Evolutionary conservation across 2,329 filamentous ascomycete species (phyloP).

Genomic region (Sarocladiaceae sp.): DNA sequence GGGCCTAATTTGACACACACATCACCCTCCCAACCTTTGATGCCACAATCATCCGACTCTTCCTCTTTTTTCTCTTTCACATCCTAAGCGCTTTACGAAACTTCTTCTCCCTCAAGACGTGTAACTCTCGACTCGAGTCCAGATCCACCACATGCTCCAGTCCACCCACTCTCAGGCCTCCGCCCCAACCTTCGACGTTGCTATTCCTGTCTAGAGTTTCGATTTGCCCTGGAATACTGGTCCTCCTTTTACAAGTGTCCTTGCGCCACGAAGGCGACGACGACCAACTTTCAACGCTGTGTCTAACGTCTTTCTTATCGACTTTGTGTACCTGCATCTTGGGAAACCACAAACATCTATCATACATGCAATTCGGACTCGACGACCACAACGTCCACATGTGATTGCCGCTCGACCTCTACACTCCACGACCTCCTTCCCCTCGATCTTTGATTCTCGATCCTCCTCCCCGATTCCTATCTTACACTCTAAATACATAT

Average conservation of each 20-base stretch:
- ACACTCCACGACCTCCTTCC: not conserved
- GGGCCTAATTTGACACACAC: not conserved
- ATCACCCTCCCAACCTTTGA: not conserved
- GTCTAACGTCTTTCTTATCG: not conserved
- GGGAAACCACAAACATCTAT: not conserved
- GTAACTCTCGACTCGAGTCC: not conserved
- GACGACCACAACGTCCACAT: not conserved
- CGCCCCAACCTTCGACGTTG: not conserved
- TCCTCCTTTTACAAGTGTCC: not conserved
- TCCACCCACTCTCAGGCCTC: not conserved
- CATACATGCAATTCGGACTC: not conserved
- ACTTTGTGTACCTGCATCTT: not conserved
- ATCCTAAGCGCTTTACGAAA: not conserved
- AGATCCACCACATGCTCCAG: not conserved
- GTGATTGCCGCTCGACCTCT: not conserved
- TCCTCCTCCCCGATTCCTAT: not conserved
- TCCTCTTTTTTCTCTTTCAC: not conserved
- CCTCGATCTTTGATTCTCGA: not conserved
- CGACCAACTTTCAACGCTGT: not conserved
- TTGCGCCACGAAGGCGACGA: not conserved
- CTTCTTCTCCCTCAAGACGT: not conserved
- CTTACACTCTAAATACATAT: not conserved
- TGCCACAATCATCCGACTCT: not conserved
- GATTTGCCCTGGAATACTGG: no score
- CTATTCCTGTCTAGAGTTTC: not conserved